Evolutionary conservation across 305 asterid genomes (phyloP).

Genomic region (Fraxinus baroniana): DNA sequence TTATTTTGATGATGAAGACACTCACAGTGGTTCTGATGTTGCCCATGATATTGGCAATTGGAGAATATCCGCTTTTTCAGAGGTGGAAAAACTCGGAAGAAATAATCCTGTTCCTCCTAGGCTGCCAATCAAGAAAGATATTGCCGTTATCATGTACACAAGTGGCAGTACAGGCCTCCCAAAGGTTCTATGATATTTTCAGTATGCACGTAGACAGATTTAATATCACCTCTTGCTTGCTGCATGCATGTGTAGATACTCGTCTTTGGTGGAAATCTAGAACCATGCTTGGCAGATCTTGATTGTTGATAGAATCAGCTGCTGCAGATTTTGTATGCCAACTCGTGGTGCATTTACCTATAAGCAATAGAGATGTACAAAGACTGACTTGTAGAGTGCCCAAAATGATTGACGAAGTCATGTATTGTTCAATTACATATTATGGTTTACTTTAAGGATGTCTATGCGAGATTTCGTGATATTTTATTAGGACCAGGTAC

Average conservation of each 20-base stretch:
- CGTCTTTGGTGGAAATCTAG: constrained; percentile 1
- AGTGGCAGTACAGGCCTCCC: constrained; percentile 96
- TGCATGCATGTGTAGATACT: constrained; percentile 20
- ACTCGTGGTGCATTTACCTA: background rate
- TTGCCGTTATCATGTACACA: constrained; percentile 86
- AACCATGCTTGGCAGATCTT: constrained; percentile 12
- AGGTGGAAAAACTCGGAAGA: constrained; percentile 72
- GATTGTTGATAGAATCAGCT: constrained; percentile 4
- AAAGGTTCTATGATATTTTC: constrained; percentile 48
- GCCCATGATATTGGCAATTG: constrained; percentile 42
- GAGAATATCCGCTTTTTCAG: constrained; percentile 55
- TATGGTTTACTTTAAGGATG: constrained; percentile 4
- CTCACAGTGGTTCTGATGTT: constrained; percentile 37
- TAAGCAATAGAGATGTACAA: background rate
- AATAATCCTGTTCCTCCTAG: constrained; percentile 50
- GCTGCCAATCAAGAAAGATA: constrained; percentile 67
- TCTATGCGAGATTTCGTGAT: constrained; percentile 1
- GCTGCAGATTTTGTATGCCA: constrained; percentile 9
- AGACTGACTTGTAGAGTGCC: background rate
- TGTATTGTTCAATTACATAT: constrained; percentile 10
- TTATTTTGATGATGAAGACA: constrained; percentile 62
- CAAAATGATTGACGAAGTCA: background rate
- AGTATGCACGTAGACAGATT: constrained; percentile 9
- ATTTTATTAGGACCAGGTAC: constrained; percentile 9
- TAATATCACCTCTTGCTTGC: constrained; percentile 6